A percentile compares a stretch with the other conserved stretches of the same genome.
Conservation (phyloP, 2,329 filamentous ascomycete genomes). For the Fusarium sp. region DNA sequence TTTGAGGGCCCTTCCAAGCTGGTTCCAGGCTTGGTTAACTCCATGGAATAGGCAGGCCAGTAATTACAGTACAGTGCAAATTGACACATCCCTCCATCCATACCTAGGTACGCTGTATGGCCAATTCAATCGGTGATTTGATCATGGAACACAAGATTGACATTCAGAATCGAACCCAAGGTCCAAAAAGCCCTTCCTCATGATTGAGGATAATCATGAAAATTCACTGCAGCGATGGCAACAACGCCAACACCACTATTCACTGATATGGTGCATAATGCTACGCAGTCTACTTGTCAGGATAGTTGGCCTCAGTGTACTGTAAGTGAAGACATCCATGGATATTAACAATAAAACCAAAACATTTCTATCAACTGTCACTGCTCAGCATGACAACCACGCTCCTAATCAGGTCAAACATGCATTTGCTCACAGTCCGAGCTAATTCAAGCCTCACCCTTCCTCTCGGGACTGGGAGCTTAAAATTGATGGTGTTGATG, state of each 20-base stretch:
- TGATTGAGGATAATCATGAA: slow-evolving; percentile 16
- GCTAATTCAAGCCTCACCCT: slow-evolving; percentile 6
- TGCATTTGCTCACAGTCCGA: slow-evolving; percentile 16
- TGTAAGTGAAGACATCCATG: slow-evolving; percentile 9
- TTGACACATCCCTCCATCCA: slow-evolving; percentile 36
- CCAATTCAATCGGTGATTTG: slow-evolving; percentile 17
- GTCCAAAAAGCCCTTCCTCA: slow-evolving; percentile 2
- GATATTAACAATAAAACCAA: not conserved
- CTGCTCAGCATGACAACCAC: slow-evolving; percentile 3
- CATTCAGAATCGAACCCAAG: slow-evolving; percentile 4
- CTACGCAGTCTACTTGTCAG: not conserved
- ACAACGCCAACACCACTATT: slow-evolving; percentile 11
- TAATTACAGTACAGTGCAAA: slow-evolving; percentile 8
- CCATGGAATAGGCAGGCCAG: slow-evolving; percentile 4
- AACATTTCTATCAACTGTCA: slow-evolving; percentile 5
- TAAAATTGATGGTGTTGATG: slow-evolving; percentile 12
- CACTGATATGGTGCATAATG: not conserved
- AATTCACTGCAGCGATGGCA: not conserved
- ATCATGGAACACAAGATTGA: slow-evolving; percentile 11
- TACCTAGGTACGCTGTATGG: not conserved
- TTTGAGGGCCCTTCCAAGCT: slow-evolving; percentile 3
- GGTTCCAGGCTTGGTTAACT: not conserved
- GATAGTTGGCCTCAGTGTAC: not conserved
- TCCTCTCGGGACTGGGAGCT: slow-evolving; percentile 19
- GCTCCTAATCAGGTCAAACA: slow-evolving; percentile 7